A percentile compares a stretch with the other conserved stretches of the same genome.
Conservation (phyloP, 2,329 filamentous ascomycete genomes). For the Xylariomycetidae sp. region DNA sequence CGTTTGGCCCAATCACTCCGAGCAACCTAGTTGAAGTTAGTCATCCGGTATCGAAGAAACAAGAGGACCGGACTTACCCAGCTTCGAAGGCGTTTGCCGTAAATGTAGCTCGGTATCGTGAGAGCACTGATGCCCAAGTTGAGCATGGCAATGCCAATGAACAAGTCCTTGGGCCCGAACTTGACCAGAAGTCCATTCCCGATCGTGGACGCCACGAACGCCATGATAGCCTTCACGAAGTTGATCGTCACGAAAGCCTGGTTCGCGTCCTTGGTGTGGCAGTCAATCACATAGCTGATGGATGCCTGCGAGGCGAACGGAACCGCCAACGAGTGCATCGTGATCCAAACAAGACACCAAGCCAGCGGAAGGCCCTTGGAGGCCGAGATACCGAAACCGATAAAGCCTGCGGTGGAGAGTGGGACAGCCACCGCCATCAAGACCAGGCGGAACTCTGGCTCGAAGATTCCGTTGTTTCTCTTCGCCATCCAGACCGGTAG, state of each 20-base stretch:
- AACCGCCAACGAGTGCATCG: slow-evolving; percentile 18
- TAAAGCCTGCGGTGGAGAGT: slow-evolving; percentile 15
- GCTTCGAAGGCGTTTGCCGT: slow-evolving; percentile 17
- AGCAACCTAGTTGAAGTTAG: slow-evolving; percentile 8
- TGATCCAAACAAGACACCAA: slow-evolving; percentile 20
- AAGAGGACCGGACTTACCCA: slow-evolving; percentile 10
- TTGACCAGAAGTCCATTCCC: slow-evolving; percentile 14
- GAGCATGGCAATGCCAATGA: slow-evolving; percentile 16
- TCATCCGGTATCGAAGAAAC: background rate
- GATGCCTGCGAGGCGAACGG: slow-evolving; percentile 18
- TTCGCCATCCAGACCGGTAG: slow-evolving; percentile 19
- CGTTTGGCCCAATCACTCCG: slow-evolving; percentile 18
- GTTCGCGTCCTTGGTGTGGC: slow-evolving; percentile 19
- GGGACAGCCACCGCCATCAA: slow-evolving; percentile 17
- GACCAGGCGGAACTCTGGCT: slow-evolving; percentile 19
- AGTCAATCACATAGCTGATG: slow-evolving; percentile 20
- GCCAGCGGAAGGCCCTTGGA: slow-evolving; percentile 9
- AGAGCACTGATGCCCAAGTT: slow-evolving; percentile 16
- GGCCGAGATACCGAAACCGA: slow-evolving; percentile 15
- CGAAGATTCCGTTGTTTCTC: slow-evolving; percentile 16
- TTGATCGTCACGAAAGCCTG: slow-evolving; percentile 21
- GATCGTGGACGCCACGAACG: slow-evolving; percentile 14
- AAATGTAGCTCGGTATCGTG: slow-evolving; percentile 21
- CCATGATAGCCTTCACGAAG: slow-evolving; percentile 18
- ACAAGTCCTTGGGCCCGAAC: slow-evolving; percentile 10